Evolutionary conservation across 306 rosid genomes (phyloP).

Genomic region (Albizia julibrissin): DNA sequence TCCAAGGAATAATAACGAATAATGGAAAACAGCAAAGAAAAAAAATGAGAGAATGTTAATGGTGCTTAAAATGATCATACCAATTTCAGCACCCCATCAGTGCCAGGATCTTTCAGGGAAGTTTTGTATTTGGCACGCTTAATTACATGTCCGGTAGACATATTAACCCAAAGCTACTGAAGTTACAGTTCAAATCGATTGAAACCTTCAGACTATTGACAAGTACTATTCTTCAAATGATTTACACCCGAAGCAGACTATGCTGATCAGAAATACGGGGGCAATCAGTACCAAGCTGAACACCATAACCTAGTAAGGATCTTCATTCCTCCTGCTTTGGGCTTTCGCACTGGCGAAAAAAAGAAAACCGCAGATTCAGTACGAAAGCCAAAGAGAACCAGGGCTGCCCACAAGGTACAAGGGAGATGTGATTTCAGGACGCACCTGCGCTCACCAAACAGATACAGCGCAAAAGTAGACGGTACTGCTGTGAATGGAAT

Average conservation of each 20-base stretch:
- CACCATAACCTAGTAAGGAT: neutral
- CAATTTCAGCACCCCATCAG: constrained; percentile 79
- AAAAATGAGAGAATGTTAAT: neutral
- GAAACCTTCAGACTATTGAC: neutral
- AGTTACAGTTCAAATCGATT: constrained; percentile 17
- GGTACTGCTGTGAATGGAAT: neutral
- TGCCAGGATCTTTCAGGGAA: constrained; percentile 76
- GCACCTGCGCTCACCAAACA: neutral
- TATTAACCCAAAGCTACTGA: constrained; percentile 26
- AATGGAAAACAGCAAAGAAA: neutral
- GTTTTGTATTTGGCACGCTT: constrained; percentile 84
- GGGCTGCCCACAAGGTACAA: neutral
- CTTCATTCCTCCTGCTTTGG: neutral
- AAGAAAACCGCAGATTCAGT: neutral
- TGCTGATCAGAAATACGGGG: neutral
- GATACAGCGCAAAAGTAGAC: neutral
- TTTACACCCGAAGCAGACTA: neutral
- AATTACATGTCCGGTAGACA: constrained; percentile 63
- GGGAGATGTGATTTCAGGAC: neutral
- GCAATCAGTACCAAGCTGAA: constrained; percentile 17
- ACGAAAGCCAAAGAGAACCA: neutral
- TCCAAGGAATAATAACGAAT: neutral
- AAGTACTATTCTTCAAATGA: neutral
- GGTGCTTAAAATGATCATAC: constrained; percentile 35
- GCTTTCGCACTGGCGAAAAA: neutral